phyloP scores from a whole-genome alignment of 2,329 filamentous ascomycete species.

The Pseudofabraea citricarpa region DNA sequence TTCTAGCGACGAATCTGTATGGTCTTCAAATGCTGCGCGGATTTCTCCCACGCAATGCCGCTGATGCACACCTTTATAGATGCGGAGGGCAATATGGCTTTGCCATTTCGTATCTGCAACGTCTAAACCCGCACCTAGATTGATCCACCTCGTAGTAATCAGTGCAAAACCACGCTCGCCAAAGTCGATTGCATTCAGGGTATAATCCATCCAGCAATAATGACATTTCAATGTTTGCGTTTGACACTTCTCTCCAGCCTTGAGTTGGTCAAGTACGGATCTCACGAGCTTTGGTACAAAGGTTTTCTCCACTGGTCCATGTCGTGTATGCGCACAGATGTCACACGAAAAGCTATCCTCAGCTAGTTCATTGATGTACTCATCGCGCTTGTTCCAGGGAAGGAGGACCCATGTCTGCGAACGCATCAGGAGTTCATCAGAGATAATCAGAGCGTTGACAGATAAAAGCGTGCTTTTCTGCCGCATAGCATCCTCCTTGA shows the following conservation, averaged over 20 bases:
- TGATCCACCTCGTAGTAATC: conserved; percentile 11
- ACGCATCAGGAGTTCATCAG: conserved; percentile 13
- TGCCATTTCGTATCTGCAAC: conserved; percentile 13
- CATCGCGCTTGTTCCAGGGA: conserved; percentile 7
- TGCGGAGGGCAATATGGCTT: conserved; percentile 7
- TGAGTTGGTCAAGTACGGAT: conserved; percentile 4
- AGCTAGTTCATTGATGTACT: conserved; percentile 3
- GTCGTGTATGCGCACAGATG: conserved; percentile 9
- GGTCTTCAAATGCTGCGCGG: conserved; percentile 11
- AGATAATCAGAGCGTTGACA: conserved; percentile 13
- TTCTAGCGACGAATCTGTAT: conserved; percentile 10
- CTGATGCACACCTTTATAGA: conserved; percentile 8
- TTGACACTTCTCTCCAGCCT: conserved; percentile 5
- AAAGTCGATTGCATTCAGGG: conserved; percentile 9
- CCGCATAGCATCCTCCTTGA: conserved; percentile 3
- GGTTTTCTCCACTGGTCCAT: not conserved
- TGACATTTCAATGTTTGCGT: conserved; percentile 8
- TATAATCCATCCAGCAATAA: conserved; percentile 12
- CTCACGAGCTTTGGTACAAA: conserved; percentile 6
- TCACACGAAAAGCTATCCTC: not conserved
- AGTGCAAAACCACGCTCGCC: conserved; percentile 9
- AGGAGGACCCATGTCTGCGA: conserved; percentile 16
- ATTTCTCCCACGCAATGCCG: conserved; percentile 7
- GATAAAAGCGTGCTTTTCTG: conserved; percentile 10
- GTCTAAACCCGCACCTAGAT: conserved; percentile 13